Evolutionary conservation across 1,284 basidiomycete genomes (phyloP).

Genomic region (Tilletia indica): DNA sequence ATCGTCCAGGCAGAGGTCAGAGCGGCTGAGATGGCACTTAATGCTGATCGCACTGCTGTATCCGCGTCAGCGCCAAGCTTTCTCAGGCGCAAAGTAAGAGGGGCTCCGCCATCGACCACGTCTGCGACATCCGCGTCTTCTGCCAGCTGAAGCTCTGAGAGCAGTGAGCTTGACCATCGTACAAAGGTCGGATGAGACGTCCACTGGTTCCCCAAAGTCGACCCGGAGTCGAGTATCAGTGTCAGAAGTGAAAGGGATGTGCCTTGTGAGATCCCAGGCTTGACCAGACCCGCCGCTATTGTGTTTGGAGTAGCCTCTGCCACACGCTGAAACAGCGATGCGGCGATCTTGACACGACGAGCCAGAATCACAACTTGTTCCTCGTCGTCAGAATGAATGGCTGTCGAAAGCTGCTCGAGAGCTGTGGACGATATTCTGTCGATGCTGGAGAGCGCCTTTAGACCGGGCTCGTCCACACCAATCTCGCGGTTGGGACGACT

Average conservation of each 20-base stretch:
- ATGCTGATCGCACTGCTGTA: not conserved
- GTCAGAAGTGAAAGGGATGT: not conserved
- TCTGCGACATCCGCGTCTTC: not conserved
- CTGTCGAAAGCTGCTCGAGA: not conserved
- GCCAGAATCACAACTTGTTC: not conserved
- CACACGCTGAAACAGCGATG: not conserved
- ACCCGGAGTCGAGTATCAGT: not conserved
- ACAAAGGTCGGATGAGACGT: not conserved
- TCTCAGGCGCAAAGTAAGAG: not conserved
- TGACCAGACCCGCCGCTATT: not conserved
- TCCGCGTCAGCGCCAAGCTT: not conserved
- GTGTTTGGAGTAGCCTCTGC: not conserved
- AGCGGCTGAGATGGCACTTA: not conserved
- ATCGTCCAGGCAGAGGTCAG: too few relatives aligned
- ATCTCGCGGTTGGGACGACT: not conserved
- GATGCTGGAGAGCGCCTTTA: not conserved
- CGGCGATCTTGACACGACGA: not conserved
- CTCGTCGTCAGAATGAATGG: not conserved
- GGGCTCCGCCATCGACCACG: not conserved
- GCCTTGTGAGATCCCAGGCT: not conserved
- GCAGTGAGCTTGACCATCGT: constrained; percentile 9
- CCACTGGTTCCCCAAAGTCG: not conserved
- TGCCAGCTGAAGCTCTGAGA: not conserved
- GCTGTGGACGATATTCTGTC: not conserved
- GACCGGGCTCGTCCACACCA: not conserved